These are phyloP conservation scores for Suillus placidus DNA, from an alignment of 768 basidiomycete species.

Conservation along the genomic window DNA sequence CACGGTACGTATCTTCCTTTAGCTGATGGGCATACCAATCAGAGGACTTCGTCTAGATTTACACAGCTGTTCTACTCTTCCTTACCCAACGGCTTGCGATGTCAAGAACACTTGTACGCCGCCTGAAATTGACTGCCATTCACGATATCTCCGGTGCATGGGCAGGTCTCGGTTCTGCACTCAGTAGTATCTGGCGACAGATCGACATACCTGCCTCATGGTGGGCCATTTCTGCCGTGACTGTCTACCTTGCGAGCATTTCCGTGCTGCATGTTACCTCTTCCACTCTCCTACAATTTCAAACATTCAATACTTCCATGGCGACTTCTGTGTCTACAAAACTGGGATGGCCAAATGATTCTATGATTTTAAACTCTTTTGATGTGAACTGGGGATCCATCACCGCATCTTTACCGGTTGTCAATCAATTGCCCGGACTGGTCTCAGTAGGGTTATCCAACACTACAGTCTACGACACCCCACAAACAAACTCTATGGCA, in stretches of 20 bases:
- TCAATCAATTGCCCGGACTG: constrained; percentile 1
- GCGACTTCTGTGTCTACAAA: not conserved
- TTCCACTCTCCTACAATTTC: constrained; percentile 9
- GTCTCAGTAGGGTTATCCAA: not conserved
- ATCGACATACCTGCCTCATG: constrained; percentile 1
- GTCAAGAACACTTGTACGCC: not conserved
- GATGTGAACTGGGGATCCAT: not conserved
- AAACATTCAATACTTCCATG: constrained; percentile 5
- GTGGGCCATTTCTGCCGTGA: constrained; percentile 4
- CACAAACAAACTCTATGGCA: not conserved
- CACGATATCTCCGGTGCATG: constrained; percentile 13
- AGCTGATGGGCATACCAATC: not conserved
- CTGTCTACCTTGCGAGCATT: constrained; percentile 9
- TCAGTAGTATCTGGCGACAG: constrained; percentile 9
- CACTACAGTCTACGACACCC: constrained; percentile 11
- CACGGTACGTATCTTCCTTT: not conserved
- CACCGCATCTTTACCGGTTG: not conserved
- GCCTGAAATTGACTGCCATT: constrained; percentile 7
- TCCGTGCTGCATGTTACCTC: constrained; percentile 14
- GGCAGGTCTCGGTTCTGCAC: constrained; percentile 9
- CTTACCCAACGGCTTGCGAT: constrained; percentile 7
- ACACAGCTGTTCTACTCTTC: constrained; percentile 8
- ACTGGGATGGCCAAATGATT: not conserved
- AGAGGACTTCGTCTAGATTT: not conserved
- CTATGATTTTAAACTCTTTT: too few relatives aligned